Percentiles rank a stretch among this genome's conserved stretches.
Evolutionary conservation across 169 alveolate genomes (phyloP).

Genomic region (Ichthyophthirius multifiliis): DNA sequence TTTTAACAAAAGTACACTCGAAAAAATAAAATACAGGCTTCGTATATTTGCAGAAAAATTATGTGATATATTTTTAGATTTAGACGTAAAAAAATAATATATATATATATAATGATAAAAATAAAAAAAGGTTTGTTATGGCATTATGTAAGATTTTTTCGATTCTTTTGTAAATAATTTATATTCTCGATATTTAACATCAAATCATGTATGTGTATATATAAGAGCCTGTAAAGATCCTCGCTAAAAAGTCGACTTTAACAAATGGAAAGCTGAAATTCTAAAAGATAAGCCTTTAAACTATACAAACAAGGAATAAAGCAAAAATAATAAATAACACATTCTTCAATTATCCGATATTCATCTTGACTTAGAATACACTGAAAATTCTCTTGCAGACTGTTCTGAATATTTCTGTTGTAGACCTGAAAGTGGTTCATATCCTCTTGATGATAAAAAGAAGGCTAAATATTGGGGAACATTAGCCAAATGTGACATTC

Average conservation of each 20-base stretch:
- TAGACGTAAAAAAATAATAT: too few relatives aligned
- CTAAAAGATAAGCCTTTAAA: background rate
- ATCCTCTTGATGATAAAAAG: constrained; percentile 12
- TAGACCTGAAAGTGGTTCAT: constrained; percentile 23
- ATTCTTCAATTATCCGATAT: constrained; percentile 30
- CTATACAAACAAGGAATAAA: background rate
- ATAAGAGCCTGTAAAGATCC: constrained; percentile 12
- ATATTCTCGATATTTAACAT: background rate
- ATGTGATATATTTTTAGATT: too few relatives aligned
- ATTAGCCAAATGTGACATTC: constrained; percentile 25
- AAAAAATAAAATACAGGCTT: too few relatives aligned
- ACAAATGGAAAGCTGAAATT: background rate
- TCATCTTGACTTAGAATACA: constrained; percentile 34
- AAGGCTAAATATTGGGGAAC: constrained; percentile 43
- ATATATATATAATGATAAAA: too few relatives aligned
- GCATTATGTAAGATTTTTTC: background rate
- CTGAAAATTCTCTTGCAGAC: constrained; percentile 13
- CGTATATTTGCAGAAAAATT: too few relatives aligned
- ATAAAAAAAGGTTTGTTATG: background rate
- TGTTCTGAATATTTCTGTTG: constrained; percentile 30
- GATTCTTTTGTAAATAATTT: background rate
- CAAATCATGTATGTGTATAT: constrained; percentile 16
- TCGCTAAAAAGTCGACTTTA: background rate
- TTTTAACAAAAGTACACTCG: too few relatives aligned
- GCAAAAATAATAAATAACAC: background rate